Conservation (phyloP, 306 rosid species). For the Urtica urens region DNA sequence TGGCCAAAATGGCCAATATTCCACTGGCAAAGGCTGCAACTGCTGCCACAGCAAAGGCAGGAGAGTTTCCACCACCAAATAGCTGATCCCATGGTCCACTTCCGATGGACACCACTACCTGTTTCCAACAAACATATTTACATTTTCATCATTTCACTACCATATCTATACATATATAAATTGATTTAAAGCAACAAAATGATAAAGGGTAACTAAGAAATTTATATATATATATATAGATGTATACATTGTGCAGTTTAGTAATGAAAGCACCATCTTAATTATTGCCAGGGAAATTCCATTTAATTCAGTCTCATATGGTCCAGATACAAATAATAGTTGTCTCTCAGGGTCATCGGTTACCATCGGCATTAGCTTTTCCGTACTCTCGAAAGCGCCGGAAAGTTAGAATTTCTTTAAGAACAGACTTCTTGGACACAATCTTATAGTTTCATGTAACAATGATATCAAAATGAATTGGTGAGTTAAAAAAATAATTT, state of each 20-base stretch:
- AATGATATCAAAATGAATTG: neutral
- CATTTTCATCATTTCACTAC: neutral
- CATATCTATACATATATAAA: too few relatives aligned
- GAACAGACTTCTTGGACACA: neutral
- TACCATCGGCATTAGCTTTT: too few relatives aligned
- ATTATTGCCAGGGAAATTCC: too few relatives aligned
- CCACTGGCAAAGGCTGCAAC: constrained; percentile 82
- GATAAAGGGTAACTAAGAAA: too few relatives aligned
- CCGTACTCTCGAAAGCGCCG: too few relatives aligned
- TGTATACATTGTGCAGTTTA: too few relatives aligned
- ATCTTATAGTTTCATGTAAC: neutral
- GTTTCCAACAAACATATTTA: constrained; percentile 26
- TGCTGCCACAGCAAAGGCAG: constrained; percentile 85
- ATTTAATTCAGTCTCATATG: too few relatives aligned
- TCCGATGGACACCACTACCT: constrained; percentile 84
- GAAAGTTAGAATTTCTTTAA: neutral
- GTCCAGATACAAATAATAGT: too few relatives aligned
- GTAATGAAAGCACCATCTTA: too few relatives aligned
- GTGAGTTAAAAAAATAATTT: neutral
- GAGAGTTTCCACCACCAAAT: constrained; percentile 96
- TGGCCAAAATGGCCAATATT: constrained; percentile 62
- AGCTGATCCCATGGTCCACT: constrained; percentile 99
- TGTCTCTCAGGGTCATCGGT: too few relatives aligned
- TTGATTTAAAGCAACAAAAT: too few relatives aligned
- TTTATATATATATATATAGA: too few relatives aligned